Evolutionary conservation across 805 yeast species (phyloP).

Genomic region (Teunomyces cretensis): DNA sequence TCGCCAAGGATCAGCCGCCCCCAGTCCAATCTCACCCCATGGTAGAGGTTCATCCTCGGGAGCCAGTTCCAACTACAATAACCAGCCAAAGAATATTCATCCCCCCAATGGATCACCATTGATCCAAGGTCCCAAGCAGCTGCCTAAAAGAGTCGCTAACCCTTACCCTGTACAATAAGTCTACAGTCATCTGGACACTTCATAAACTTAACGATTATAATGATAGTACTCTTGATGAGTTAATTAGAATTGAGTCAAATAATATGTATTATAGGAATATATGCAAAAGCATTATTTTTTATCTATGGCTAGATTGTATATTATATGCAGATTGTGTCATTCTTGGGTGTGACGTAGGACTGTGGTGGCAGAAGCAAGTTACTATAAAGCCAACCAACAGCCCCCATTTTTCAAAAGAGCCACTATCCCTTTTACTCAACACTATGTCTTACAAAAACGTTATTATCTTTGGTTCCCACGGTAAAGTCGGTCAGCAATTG

Average conservation of each 20-base stretch:
- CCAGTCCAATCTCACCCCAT: background rate
- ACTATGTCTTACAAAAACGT: constrained; percentile 7
- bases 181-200: constrained; percentile 1
- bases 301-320: too few relatives aligned
- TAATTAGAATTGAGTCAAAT: background rate
- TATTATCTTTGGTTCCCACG: constrained; percentile 58
- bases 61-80: background rate
- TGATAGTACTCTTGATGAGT: constrained; percentile 4
- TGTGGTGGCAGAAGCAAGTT: too few relatives aligned
- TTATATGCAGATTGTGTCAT: too few relatives aligned
- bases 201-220: constrained; percentile 1
- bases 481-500: constrained; percentile 54
- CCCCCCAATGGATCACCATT: background rate
- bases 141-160: constrained; percentile 3
- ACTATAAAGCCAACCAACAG: too few relatives aligned
- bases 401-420: too few relatives aligned
- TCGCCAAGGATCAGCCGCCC: background rate
- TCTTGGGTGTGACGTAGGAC: too few relatives aligned
- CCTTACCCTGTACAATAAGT: constrained; percentile 5
- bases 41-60: constrained; percentile 1
- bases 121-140: constrained; percentile 1
- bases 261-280: constrained; percentile 3
- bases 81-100: background rate
- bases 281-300: constrained; percentile 1
- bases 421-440: too few relatives aligned